Evolutionary conservation across 371 early-diverging fungal species (phyloP).

Genomic region (Circinella minor): DNA sequence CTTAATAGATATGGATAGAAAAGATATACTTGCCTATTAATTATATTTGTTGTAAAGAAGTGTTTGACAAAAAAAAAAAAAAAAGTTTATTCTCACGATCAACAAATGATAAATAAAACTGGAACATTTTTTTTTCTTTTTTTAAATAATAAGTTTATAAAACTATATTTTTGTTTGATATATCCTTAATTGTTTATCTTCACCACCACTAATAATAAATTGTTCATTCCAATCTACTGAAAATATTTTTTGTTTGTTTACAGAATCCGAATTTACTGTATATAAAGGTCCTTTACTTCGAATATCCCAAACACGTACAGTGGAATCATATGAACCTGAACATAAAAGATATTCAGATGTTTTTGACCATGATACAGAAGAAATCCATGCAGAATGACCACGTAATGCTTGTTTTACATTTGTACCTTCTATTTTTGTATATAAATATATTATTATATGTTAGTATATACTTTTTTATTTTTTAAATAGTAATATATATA

Average conservation of each 20-base stretch:
- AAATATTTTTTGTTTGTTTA: constrained; percentile 73
- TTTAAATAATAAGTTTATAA: too few relatives aligned
- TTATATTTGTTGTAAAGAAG: too few relatives aligned
- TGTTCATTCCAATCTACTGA: constrained; percentile 81
- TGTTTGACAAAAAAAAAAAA: too few relatives aligned
- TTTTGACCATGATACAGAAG: constrained; percentile 86
- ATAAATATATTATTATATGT: neutral
- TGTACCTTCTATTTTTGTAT: constrained; percentile 53
- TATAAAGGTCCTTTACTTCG: constrained; percentile 83
- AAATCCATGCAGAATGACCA: constrained; percentile 84
- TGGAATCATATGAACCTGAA: constrained; percentile 85
- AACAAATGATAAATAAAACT: too few relatives aligned
- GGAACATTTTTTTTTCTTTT: too few relatives aligned
- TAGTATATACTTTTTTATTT: neutral
- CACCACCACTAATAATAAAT: constrained; percentile 83
- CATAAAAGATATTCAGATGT: constrained; percentile 76
- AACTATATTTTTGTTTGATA: constrained; percentile 54
- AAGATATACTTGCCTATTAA: too few relatives aligned
- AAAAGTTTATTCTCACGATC: too few relatives aligned
- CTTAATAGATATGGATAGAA: too few relatives aligned
- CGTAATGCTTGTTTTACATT: constrained; percentile 80
- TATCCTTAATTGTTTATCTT: constrained; percentile 79
- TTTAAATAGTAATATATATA: neutral
- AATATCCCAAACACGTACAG: constrained; percentile 94
- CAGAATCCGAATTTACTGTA: constrained; percentile 54